Conservation (phyloP, 2,329 filamentous ascomycete species). For the Dactylonectria macrodidyma region DNA sequence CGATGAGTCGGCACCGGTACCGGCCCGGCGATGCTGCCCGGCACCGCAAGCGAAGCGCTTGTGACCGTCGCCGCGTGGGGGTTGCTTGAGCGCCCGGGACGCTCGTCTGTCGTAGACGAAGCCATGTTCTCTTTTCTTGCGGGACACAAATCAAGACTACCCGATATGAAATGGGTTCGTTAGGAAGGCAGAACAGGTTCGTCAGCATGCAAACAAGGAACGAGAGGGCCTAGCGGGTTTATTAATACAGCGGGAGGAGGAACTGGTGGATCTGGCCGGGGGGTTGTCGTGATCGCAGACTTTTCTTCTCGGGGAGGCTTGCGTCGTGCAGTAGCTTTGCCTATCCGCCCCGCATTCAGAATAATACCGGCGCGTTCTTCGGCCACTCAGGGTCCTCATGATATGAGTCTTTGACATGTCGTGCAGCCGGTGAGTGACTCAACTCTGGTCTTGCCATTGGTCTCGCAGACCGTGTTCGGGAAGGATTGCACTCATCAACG, state of each 20-base stretch:
- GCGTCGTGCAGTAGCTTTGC: slow-evolving; percentile 21
- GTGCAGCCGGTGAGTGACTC: background rate
- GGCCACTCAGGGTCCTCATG: slow-evolving; percentile 6
- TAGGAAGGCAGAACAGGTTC: background rate
- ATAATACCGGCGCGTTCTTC: slow-evolving; percentile 29
- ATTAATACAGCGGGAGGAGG: slow-evolving; percentile 4
- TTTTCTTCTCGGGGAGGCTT: slow-evolving; percentile 36
- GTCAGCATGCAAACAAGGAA: background rate
- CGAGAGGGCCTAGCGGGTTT: background rate
- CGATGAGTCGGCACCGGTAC: slow-evolving; percentile 39
- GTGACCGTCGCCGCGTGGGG: background rate
- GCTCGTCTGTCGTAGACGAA: slow-evolving; percentile 26
- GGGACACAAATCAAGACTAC: background rate
- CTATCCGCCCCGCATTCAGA: slow-evolving; percentile 35
- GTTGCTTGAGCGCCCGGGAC: slow-evolving; percentile 2
- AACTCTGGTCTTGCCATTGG: background rate
- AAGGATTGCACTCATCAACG: background rate
- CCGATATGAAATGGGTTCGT: background rate
- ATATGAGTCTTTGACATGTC: background rate
- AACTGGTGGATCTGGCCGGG: background rate
- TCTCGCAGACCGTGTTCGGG: background rate
- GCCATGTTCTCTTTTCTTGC: background rate
- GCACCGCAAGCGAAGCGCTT: slow-evolving; percentile 9
- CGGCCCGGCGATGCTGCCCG: slow-evolving; percentile 27
- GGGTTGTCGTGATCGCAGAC: slow-evolving; percentile 46